Base-by-base conservation (phyloP, 2,329 filamentous ascomycete species). In the Hypoxylon sp. region DNA sequence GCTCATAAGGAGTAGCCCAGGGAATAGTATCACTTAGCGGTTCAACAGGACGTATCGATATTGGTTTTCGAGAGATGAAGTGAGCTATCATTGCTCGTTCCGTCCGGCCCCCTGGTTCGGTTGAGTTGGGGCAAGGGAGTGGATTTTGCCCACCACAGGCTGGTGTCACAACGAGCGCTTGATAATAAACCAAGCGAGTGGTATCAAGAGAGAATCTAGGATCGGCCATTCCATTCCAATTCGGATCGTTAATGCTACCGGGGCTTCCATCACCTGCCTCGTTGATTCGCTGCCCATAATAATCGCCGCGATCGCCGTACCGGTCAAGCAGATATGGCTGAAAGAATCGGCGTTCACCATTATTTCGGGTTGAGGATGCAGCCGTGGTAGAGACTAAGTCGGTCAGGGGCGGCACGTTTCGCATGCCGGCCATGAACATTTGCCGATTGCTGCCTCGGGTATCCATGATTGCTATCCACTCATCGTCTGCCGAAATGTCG, bases 141-240 rank as follows among this genome's bases (percentile, higher is more conserved):
- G 82, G 79, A 45, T 85, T 85, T 0, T 17, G 25, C 0, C 82
- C 83, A 0, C 82, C 82, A 63, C 83, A 85, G 0, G 77, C 78
- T 0, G 82, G 83, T 0, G 77, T 63, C 1, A 78, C 67, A 0
- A 79, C 77, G 5, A 82, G 71, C 2, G 73, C 74, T 67, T 85
- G 80, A 72, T 74, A 83, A 66, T 81, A 86, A 0, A 79, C 79
- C 36, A 85, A 78, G 1, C 75, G 69, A 0, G 82, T 84, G 4
- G 79, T 78, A 65, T 85, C 83, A 1, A 69, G 75, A 1, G 80
- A 81, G 48, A 76, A 82, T 1, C 72, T 75, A 2, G 82, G 84
- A 68, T 85, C 83, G 4, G 83, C 84, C 10, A 75, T 73, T 3
- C 76, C 83, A 68, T 85, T 85, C 84, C 84, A 85, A 25, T 83